Conservation (phyloP, 2,329 filamentous ascomycete genomes). For the Pezicula neosporulosa region DNA sequence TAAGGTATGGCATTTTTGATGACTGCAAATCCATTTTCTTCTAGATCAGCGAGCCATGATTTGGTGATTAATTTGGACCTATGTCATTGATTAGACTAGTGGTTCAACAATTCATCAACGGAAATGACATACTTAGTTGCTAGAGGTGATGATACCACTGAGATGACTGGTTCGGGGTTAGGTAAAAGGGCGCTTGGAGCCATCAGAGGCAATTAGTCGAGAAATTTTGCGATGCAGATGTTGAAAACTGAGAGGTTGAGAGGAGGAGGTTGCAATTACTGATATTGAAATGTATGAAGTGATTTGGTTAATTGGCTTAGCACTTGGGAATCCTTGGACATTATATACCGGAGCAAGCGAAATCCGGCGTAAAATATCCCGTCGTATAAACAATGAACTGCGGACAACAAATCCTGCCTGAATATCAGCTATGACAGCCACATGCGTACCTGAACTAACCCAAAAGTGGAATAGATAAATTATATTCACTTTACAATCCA, state of each 20-base stretch:
- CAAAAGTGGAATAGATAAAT: too few relatives aligned
- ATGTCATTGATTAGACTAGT: not conserved
- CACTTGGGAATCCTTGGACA: too few relatives aligned
- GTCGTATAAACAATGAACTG: not conserved
- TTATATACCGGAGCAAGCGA: not conserved
- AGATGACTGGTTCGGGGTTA: too few relatives aligned
- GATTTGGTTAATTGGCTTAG: too few relatives aligned
- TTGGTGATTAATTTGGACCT: constrained; percentile 20
- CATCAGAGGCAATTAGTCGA: too few relatives aligned
- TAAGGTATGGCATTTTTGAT: constrained; percentile 41
- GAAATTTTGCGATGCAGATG: too few relatives aligned
- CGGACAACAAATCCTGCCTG: not conserved
- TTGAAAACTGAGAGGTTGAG: too few relatives aligned
- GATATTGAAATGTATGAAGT: too few relatives aligned
- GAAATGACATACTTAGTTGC: not conserved
- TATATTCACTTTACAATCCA: too few relatives aligned
- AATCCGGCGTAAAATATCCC: not conserved
- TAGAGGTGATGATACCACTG: not conserved
- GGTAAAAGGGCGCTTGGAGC: too few relatives aligned
- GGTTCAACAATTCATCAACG: not conserved
- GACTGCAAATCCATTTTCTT: constrained; percentile 38
- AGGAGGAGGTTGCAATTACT: too few relatives aligned
- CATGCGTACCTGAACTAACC: not conserved
- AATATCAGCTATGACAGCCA: not conserved
- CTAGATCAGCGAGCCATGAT: constrained; percentile 32